phyloP scores from a whole-genome alignment of 2,329 filamentous ascomycete species.

The Fusarium scirpi region DNA sequence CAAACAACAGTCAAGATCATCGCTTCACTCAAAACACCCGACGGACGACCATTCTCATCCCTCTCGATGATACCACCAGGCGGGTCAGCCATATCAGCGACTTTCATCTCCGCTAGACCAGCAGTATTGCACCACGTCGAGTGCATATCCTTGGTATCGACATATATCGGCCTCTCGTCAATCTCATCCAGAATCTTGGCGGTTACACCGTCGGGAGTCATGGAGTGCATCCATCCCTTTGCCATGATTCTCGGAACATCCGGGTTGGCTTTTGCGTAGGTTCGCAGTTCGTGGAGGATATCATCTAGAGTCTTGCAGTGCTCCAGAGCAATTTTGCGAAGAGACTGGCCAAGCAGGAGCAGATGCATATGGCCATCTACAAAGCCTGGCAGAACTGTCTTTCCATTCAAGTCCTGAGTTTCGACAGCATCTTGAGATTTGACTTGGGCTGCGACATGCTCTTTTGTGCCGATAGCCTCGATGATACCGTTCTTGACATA shows the following conservation, averaged over 20 bases:
- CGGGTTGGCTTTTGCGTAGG: slow-evolving; percentile 61
- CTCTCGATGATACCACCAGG: slow-evolving; percentile 65
- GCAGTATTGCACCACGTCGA: slow-evolving; percentile 67
- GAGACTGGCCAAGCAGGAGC: slow-evolving; percentile 64
- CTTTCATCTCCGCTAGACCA: slow-evolving; percentile 62
- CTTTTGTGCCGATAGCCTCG: slow-evolving; percentile 50
- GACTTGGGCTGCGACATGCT: slow-evolving; percentile 44
- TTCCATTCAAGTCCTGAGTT: slow-evolving; percentile 48
- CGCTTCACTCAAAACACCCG: slow-evolving; percentile 65
- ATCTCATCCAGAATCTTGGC: slow-evolving; percentile 62
- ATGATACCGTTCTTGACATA: slow-evolving; percentile 53
- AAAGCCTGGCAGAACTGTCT: slow-evolving; percentile 65
- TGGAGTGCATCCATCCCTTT: slow-evolving; percentile 67
- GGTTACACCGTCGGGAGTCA: slow-evolving; percentile 60
- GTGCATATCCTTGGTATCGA: slow-evolving; percentile 69
- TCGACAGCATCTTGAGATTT: slow-evolving; percentile 3
- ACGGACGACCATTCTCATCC: slow-evolving; percentile 60
- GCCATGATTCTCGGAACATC: slow-evolving; percentile 63
- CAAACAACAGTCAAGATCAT: slow-evolving; percentile 66
- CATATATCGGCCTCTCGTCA: slow-evolving; percentile 66
- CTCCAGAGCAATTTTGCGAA: slow-evolving; percentile 63
- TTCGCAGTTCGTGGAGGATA: slow-evolving; percentile 60
- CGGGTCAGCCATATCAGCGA: slow-evolving; percentile 60
- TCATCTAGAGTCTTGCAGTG: slow-evolving; percentile 62
- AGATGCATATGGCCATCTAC: slow-evolving; percentile 70